Evolutionary conservation across 176 grass and related monocot genomes (phyloP).

Genomic region (Bothriochloa decipiens): DNA sequence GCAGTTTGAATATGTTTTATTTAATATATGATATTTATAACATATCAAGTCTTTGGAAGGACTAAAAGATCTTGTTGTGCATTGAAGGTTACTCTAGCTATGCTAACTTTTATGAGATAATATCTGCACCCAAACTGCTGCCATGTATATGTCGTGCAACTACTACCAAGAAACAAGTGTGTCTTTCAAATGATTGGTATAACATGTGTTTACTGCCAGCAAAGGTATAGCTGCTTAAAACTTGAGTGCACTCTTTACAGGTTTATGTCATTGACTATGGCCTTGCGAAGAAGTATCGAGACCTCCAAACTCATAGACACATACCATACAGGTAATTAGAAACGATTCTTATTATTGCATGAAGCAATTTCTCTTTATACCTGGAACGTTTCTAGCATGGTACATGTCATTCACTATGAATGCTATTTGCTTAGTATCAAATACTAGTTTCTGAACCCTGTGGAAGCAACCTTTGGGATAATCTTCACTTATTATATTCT

Average conservation of each 20-base stretch:
- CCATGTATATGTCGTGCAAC: slow-evolving; percentile 6
- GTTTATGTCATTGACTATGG: slow-evolving; percentile 76
- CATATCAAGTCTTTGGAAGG: slow-evolving; percentile 10
- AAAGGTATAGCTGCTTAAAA: slow-evolving; percentile 21
- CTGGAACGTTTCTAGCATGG: slow-evolving; percentile 2
- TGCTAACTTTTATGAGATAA: slow-evolving; percentile 9
- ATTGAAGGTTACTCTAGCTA: background rate
- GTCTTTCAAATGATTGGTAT: background rate
- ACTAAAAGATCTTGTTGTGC: background rate
- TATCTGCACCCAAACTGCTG: background rate
- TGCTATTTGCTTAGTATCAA: background rate
- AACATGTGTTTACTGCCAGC: slow-evolving; percentile 24
- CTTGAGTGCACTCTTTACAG: slow-evolving; percentile 37
- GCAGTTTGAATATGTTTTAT: background rate
- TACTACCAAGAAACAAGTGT: background rate
- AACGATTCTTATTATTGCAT: slow-evolving; percentile 10
- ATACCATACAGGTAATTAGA: slow-evolving; percentile 69
- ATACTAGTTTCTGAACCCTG: background rate
- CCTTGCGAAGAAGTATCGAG: slow-evolving; percentile 68
- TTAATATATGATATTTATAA: background rate
- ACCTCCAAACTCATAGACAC: slow-evolving; percentile 75
- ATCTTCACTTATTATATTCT: slow-evolving; percentile 19
- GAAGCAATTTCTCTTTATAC: slow-evolving; percentile 16
- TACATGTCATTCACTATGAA: slow-evolving; percentile 3
- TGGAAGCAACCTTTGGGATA: background rate